Conservation (phyloP, 768 basidiomycete species). For the Kwoniella bestiolae region DNA sequence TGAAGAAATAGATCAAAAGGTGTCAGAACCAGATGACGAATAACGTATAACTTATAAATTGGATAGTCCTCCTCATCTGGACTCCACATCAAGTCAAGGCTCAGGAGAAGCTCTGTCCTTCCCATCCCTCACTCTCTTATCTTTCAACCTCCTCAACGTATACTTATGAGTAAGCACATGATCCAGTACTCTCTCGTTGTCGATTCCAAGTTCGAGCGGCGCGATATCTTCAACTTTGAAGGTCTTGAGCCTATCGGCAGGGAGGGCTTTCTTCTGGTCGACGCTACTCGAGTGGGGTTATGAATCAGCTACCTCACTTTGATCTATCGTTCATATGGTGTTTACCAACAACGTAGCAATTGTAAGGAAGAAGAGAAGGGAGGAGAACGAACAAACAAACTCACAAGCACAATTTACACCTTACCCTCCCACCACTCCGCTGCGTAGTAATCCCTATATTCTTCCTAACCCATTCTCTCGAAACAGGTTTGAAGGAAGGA, state of each 20-base stretch:
- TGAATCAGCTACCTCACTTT: not conserved
- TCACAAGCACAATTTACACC: slow-evolving; percentile 23
- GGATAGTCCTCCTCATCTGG: too few relatives aligned
- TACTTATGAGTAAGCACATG: slow-evolving; percentile 6
- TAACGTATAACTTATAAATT: too few relatives aligned
- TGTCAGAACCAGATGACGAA: too few relatives aligned
- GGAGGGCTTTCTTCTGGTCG: slow-evolving; percentile 4
- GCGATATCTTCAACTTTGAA: slow-evolving; percentile 6
- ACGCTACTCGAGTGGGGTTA: slow-evolving; percentile 4
- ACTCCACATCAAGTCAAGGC: too few relatives aligned
- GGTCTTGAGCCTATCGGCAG: not conserved
- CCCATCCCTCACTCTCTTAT: slow-evolving; percentile 25
- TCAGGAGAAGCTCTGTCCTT: slow-evolving; percentile 19
- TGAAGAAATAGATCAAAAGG: too few relatives aligned
- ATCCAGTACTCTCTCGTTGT: not conserved
- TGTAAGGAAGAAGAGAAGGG: not conserved
- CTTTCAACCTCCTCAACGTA: slow-evolving; percentile 12
- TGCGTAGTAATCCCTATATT: not conserved
- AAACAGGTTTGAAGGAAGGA: not conserved
- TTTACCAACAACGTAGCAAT: not conserved
- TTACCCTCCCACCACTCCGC: not conserved
- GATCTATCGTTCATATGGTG: not conserved
- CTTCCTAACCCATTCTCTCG: slow-evolving; percentile 5
- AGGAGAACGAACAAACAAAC: not conserved
- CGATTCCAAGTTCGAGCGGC: not conserved